These are phyloP conservation scores for Myochromella boudieri DNA, from an alignment of 768 basidiomycete species.

Conservation along the genomic window DNA sequence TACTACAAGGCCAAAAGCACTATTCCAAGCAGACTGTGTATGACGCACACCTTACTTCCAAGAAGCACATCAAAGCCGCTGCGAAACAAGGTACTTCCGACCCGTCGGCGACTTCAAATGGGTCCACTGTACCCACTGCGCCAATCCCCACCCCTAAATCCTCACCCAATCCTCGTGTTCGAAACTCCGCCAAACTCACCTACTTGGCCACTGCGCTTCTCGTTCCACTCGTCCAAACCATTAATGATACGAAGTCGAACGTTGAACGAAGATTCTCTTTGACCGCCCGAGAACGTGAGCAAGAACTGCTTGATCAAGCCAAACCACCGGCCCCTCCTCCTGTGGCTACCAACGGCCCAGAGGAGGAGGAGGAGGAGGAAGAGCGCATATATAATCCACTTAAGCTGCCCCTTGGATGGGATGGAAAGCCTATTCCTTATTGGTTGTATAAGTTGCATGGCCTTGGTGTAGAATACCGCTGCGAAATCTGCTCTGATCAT, in stretches of 20 bases:
- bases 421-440: conserved; percentile 98
- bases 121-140: conserved; percentile 32
- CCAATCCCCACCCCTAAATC: conserved; percentile 28
- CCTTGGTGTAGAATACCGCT: conserved; percentile 95
- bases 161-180: conserved; percentile 49
- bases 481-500: conserved; percentile 96
- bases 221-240: conserved; percentile 54
- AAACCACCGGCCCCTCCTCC: conserved; percentile 49
- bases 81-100: conserved; percentile 62
- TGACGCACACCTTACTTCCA: conserved; percentile 92
- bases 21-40: conserved; percentile 99
- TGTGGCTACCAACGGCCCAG: conserved; percentile 45
- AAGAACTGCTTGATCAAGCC: conserved; percentile 80
- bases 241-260: conserved; percentile 92
- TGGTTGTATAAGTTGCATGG: conserved; percentile 99
- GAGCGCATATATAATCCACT: conserved; percentile 98
- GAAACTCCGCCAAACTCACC: conserved; percentile 69
- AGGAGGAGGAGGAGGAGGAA: conserved; percentile 90
- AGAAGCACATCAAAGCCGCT: conserved; percentile 93
- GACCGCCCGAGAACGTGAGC: conserved; percentile 96
- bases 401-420: conserved; percentile 96
- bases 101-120: conserved; percentile 59
- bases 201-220: conserved; percentile 71
- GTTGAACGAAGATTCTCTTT: conserved; percentile 96
- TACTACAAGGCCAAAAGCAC: conserved; percentile 75